Evolutionary conservation across 1,284 basidiomycete species (phyloP).

Genomic region (Pascua sp.): DNA sequence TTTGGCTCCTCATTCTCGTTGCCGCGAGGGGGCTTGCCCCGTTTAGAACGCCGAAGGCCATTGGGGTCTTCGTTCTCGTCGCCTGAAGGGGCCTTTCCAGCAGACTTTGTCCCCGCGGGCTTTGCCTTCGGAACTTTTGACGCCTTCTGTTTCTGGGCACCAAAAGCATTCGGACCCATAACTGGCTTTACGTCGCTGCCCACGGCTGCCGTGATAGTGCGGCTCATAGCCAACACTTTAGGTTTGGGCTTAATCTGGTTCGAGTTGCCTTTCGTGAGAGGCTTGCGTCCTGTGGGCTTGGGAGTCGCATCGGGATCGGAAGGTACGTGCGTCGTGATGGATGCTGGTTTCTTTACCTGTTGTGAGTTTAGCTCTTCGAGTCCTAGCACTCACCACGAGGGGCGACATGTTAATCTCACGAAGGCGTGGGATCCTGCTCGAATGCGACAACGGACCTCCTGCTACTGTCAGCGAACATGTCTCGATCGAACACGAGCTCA

Average conservation of each 20-base stretch:
- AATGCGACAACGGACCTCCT: no score
- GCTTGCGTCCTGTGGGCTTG: background rate
- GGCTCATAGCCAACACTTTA: background rate
- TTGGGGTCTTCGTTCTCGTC: no score
- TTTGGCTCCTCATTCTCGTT: no score
- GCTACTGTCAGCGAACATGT: no score
- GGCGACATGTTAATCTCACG: slow-evolving; percentile 9
- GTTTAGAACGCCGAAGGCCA: no score
- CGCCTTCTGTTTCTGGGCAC: background rate
- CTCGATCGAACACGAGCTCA: background rate
- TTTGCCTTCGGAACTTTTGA: background rate
- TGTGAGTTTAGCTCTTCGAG: background rate
- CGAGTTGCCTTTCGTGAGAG: background rate
- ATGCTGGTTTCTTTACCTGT: background rate
- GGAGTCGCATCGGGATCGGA: background rate
- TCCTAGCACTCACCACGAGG: background rate
- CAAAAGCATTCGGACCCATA: background rate
- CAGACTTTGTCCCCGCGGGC: no score
- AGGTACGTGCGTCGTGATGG: background rate
- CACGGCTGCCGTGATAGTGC: background rate
- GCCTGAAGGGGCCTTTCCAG: no score
- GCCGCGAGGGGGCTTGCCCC: no score
- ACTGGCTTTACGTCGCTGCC: background rate
- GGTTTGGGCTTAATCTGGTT: background rate
- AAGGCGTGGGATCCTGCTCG: background rate